A percentile compares a stretch with the other conserved stretches of the same genome.
Evolutionary conservation across 192 early-diverging fungal species (phyloP).

Genomic region (Coemansia sp.): DNA sequence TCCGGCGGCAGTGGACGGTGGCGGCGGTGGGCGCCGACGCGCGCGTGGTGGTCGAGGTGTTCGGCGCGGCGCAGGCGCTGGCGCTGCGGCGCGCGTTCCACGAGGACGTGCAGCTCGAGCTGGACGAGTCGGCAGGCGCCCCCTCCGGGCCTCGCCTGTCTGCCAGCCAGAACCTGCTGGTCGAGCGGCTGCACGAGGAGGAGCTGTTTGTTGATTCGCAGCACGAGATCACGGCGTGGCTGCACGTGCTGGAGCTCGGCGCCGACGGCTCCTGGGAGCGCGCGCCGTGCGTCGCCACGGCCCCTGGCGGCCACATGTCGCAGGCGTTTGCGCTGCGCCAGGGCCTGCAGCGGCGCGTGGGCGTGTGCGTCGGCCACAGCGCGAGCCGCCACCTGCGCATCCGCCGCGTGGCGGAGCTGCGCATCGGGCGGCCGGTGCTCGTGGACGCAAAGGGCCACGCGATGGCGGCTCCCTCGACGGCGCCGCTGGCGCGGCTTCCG

Average conservation of each 20-base stretch:
- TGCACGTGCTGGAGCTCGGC: constrained; percentile 63
- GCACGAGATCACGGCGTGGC: constrained; percentile 63
- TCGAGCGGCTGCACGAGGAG: constrained; percentile 51
- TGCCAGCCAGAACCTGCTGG: constrained; percentile 30
- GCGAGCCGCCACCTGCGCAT: constrained; percentile 63
- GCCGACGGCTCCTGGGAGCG: constrained; percentile 57
- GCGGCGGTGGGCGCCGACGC: constrained; percentile 26
- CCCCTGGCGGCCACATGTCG: constrained; percentile 26
- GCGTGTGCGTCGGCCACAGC: constrained; percentile 61
- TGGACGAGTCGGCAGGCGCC: constrained; percentile 11
- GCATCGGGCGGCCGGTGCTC: constrained; percentile 33
- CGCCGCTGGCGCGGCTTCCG: constrained; percentile 12
- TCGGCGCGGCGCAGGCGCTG: constrained; percentile 24
- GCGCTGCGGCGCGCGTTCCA: constrained; percentile 38
- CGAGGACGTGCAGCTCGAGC: constrained; percentile 45
- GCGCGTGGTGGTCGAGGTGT: constrained; percentile 36
- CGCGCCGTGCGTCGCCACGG: constrained; percentile 10
- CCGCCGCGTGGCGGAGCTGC: constrained; percentile 3
- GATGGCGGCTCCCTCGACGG: neutral
- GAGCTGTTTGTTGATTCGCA: constrained; percentile 61
- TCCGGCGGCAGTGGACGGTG: constrained; percentile 39
- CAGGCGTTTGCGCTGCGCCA: constrained; percentile 62
- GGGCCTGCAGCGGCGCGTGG: constrained; percentile 69
- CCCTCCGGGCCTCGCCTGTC: neutral
- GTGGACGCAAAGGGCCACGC: constrained; percentile 59